Percentiles rank a stretch among this genome's conserved stretches.
phyloP scores from a whole-genome alignment of 345 rosid genomes.

The Sapria himalayana region DNA sequence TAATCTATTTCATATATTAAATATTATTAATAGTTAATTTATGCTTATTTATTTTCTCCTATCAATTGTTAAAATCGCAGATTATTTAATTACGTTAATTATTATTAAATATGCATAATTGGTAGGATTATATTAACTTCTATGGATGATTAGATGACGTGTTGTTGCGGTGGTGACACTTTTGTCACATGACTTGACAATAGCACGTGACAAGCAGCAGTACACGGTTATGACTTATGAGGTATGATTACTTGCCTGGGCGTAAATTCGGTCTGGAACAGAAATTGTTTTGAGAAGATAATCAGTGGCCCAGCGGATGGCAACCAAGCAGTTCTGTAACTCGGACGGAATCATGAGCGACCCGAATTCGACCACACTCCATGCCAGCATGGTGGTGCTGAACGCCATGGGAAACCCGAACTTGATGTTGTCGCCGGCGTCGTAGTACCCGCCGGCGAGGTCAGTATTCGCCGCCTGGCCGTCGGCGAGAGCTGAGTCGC shows the following conservation, averaged over 20 bases:
- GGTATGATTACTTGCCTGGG: slow-evolving; percentile 31
- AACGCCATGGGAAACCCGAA: slow-evolving; percentile 91
- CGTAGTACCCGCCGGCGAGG: slow-evolving; percentile 79
- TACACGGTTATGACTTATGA: too few relatives aligned
- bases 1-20: too few relatives aligned
- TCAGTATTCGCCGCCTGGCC: slow-evolving; percentile 50
- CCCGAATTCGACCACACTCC: slow-evolving; percentile 83
- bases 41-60: too few relatives aligned
- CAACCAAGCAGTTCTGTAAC: slow-evolving; percentile 35
- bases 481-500: slow-evolving; percentile 55
- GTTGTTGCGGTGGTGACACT: too few relatives aligned
- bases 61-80: too few relatives aligned
- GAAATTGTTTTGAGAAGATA: slow-evolving; percentile 68
- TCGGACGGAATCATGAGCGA: slow-evolving; percentile 57
- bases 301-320: slow-evolving; percentile 67
- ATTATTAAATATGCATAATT: too few relatives aligned
- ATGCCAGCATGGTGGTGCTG: slow-evolving; percentile 67
- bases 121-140: too few relatives aligned
- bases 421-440: slow-evolving; percentile 91
- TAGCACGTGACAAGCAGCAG: too few relatives aligned
- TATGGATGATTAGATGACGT: too few relatives aligned
- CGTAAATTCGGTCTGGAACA: slow-evolving; percentile 81
- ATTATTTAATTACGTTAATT: too few relatives aligned
- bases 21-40: too few relatives aligned
- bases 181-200: too few relatives aligned